Percentiles rank a stretch among this genome's conserved stretches.
Conservation (phyloP, 441 rosid species). For the Corymbia citriodora region DNA sequence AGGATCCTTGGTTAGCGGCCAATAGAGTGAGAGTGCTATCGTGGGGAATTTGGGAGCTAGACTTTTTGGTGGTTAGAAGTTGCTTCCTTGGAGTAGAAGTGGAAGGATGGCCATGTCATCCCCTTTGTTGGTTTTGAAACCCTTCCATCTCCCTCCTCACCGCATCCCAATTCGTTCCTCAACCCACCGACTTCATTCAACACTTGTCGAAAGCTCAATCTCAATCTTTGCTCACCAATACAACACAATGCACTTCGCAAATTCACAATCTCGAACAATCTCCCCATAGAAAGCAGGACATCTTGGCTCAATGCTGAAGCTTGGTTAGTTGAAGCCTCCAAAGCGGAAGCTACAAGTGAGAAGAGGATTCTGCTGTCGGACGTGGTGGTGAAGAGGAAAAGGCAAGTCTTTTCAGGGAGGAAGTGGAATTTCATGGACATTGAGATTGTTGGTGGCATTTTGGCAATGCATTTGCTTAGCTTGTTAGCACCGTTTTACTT, state of each 20-base stretch:
- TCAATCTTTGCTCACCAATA: neutral
- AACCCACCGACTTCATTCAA: neutral
- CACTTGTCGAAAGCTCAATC: neutral
- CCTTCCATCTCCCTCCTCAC: neutral
- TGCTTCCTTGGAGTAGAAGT: too few species aligned
- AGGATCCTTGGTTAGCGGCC: too few species aligned
- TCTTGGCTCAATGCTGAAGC: neutral
- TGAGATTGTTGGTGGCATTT: slow-evolving; percentile 35
- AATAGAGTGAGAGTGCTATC: too few species aligned
- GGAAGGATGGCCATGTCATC: too few species aligned
- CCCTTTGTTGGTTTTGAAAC: neutral
- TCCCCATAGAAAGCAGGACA: neutral
- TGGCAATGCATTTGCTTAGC: slow-evolving; percentile 61
- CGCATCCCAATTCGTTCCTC: neutral
- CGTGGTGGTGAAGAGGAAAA: slow-evolving; percentile 62
- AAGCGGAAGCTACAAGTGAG: slow-evolving; percentile 5
- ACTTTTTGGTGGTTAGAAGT: too few species aligned
- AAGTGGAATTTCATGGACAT: slow-evolving; percentile 57
- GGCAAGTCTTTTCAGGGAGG: slow-evolving; percentile 36
- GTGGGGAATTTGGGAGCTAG: too few species aligned
- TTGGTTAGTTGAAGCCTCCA: neutral
- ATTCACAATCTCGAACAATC: neutral
- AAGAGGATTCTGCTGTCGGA: slow-evolving; percentile 64
- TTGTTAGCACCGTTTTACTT: slow-evolving; percentile 72
- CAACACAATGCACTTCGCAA: neutral